Conservation (phyloP, 768 basidiomycete genomes). For the Obba rivulosa region DNA sequence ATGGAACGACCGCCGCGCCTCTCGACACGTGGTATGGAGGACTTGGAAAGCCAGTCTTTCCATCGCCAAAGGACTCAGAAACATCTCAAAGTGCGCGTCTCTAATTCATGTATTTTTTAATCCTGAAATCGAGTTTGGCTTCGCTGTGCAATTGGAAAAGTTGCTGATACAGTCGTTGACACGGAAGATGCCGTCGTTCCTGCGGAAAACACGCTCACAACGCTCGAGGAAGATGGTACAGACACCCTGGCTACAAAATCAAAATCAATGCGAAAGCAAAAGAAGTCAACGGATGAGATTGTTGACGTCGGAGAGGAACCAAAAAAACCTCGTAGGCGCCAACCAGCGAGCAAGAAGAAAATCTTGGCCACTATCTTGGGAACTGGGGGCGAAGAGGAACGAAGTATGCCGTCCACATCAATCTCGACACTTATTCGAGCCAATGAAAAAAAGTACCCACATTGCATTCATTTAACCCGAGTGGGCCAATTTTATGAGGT, state of each 20-base stretch:
- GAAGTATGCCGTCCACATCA: too few species aligned
- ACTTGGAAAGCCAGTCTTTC: conserved; percentile 5
- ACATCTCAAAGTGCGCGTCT: conserved; percentile 12
- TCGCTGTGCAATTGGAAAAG: too few species aligned
- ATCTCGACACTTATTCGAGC: conserved; percentile 38
- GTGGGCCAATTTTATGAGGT: conserved; percentile 98
- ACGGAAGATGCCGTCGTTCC: too few species aligned
- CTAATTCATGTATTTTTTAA: not conserved
- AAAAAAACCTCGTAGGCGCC: too few species aligned
- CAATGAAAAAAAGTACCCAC: conserved; percentile 74
- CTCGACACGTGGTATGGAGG: conserved; percentile 39
- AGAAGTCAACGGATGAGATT: too few species aligned
- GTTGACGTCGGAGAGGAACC: too few species aligned
- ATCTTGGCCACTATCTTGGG: not conserved
- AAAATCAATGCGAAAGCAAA: not conserved
- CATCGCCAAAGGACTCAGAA: not conserved
- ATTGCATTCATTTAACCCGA: conserved; percentile 85
- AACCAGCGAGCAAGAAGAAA: not conserved
- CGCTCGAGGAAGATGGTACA: too few species aligned
- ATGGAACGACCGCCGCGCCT: conserved; percentile 39
- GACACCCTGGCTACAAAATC: not conserved
- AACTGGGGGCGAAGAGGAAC: too few species aligned
- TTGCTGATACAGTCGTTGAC: too few species aligned
- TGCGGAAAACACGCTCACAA: too few species aligned
- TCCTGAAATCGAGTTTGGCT: too few species aligned